Evolutionary conservation across 2,329 filamentous ascomycete genomes (phyloP), one percentile per base, ranked within the genome.

Genomic region (Epichloe typhina): DNA sequence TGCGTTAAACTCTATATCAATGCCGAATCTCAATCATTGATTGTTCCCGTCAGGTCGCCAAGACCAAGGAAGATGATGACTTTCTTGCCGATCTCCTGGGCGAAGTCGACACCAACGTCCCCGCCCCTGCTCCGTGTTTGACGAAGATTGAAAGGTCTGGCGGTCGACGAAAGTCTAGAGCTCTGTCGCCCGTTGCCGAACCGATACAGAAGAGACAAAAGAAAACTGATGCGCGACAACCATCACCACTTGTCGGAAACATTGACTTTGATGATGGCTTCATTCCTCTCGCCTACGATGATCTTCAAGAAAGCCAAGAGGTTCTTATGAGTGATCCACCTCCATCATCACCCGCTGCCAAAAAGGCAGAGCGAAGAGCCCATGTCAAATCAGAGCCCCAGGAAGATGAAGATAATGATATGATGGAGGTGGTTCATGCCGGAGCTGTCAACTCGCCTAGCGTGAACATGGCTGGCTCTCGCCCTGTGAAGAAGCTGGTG

Each of bases 391-490:
- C 67, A 38, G 73, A 76, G 50, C 61, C 65, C 39, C 65, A 69
- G 15, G 86, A 88, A 4, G 83, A 86, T 12, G 84, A 87, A 2
- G 82, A 86, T 21, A 88, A 95, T 36, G 84, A 88, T 55, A 75
- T 90, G 71, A 87, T 96, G 82, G 90, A 95, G 62, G 80, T 96
- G 49, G 82, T 86, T 21, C 85, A 94, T 51, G 79, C 84, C 38
- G 86, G 83, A 15, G 75, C 82, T 23, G 76, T 85, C 53, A 81
- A 78, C 50, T 71, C 79, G 8, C 72, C 80, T 11, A 91, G 83
- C 56, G 80, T 97, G 58, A 97, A 98, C 64, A 82, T 96, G 64
- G 77, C 86, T 26, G 89, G 88, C 46, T 86, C 83, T 56, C 81
- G 88, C 39, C 66, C 65, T 2, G 77, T 83, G 37, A 88, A 86